These are phyloP conservation scores for Meyerozyma sp. DNA, from an alignment of 1,139 yeast genomes.

Conservation along the genomic window DNA sequence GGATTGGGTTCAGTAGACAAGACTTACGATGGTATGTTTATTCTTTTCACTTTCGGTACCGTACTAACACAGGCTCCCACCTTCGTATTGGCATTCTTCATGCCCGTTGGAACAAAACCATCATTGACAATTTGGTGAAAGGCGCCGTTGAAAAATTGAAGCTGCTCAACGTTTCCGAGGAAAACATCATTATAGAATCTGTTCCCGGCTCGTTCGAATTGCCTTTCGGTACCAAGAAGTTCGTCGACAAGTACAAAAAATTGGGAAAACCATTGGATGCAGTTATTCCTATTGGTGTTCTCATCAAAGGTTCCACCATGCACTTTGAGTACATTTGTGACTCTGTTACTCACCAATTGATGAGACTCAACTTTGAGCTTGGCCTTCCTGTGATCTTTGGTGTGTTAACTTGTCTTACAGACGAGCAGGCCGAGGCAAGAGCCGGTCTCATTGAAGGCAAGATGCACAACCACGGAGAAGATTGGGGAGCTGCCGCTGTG, in stretches of 20 bases:
- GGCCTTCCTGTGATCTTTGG: conserved; percentile 87
- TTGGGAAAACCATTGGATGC: conserved; percentile 65
- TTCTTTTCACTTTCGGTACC: not conserved
- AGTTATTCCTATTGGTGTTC: conserved; percentile 86
- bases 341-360: conserved; percentile 77
- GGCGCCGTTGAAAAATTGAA: conserved; percentile 66
- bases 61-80: conserved; percentile 36
- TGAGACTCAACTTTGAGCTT: conserved; percentile 71
- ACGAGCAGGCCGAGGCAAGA: conserved; percentile 87
- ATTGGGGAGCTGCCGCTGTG: conserved; percentile 99
- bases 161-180: conserved; percentile 65
- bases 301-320: conserved; percentile 96
- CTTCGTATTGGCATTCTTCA: conserved; percentile 82
- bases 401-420: conserved; percentile 86
- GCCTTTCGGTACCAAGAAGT: conserved; percentile 69
- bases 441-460: conserved; percentile 77
- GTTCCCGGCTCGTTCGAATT: conserved; percentile 95
- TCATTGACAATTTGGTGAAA: conserved; percentile 72
- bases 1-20: conserved; percentile 77
- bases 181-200: conserved; percentile 72
- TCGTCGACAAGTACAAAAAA: conserved; percentile 42
- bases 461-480: conserved; percentile 94
- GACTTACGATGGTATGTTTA: conserved; percentile 51
- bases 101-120: conserved; percentile 87
- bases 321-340: conserved; percentile 97